A percentile compares a stretch with the other conserved stretches of the same genome.
Conservation (phyloP, 129 eudicot genomes). For the Ambrosia artemisiifolia region DNA sequence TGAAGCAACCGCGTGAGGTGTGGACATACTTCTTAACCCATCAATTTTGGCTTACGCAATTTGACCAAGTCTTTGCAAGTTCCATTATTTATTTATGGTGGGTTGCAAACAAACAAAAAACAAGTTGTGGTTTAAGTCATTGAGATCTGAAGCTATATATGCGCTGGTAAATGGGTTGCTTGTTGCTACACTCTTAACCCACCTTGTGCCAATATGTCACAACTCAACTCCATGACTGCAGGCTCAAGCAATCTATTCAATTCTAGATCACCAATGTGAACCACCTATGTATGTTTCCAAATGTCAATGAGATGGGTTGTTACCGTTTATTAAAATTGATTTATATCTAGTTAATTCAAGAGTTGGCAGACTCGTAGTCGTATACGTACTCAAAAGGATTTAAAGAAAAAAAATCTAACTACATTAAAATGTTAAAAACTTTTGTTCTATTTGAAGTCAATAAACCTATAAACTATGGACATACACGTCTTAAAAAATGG, state of each 20-base stretch:
- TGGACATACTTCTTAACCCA: constrained; percentile 14
- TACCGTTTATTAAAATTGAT: not conserved
- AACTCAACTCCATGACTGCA: constrained; percentile 15
- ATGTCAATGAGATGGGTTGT: not conserved
- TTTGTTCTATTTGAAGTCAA: too few relatives aligned
- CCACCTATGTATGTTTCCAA: not conserved
- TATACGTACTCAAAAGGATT: too few relatives aligned
- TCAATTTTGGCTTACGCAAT: constrained; percentile 23
- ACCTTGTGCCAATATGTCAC: constrained; percentile 16
- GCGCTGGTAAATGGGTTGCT: constrained; percentile 18
- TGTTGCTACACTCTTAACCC: constrained; percentile 10
- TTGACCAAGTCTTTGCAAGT: constrained; percentile 16
- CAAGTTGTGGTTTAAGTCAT: constrained; percentile 14
- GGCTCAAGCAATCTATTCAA: constrained; percentile 22
- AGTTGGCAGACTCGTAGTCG: too few relatives aligned
- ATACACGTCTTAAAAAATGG: too few relatives aligned
- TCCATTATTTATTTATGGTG: not conserved
- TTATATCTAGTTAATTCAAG: not conserved
- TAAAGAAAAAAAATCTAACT: too few relatives aligned
- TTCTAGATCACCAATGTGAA: not conserved
- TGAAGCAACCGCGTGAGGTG: constrained; percentile 15
- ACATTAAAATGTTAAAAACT: too few relatives aligned
- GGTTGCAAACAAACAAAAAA: constrained; percentile 4
- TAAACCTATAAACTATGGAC: too few relatives aligned
- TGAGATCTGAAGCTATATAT: constrained; percentile 14